A percentile compares a stretch with the other conserved stretches of the same genome.
Evolutionary conservation across 2,329 filamentous ascomycete species (phyloP).

Genomic region (Ascochyta koolunga): DNA sequence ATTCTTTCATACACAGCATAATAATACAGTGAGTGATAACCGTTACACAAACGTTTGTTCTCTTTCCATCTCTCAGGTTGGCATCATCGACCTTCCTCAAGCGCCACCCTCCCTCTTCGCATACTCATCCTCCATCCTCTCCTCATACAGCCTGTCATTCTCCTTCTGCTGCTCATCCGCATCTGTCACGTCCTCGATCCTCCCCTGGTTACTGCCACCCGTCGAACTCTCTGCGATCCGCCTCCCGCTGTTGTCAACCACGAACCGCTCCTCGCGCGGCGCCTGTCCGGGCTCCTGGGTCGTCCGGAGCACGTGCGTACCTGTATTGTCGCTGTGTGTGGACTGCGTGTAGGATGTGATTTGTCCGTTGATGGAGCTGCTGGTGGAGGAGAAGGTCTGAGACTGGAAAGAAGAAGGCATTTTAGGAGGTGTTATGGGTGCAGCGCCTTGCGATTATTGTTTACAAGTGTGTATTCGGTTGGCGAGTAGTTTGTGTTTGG

Average conservation of each 20-base stretch:
- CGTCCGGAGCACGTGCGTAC: constrained; percentile 35
- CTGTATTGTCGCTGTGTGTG: constrained; percentile 34
- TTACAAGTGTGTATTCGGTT: not conserved
- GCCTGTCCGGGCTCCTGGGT: constrained; percentile 36
- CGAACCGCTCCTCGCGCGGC: constrained; percentile 31
- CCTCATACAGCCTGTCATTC: constrained; percentile 46
- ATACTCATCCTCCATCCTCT: constrained; percentile 50
- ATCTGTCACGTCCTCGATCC: constrained; percentile 44
- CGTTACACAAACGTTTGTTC: no score
- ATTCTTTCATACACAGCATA: no score
- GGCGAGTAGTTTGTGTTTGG: not conserved
- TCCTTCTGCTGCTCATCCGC: constrained; percentile 42
- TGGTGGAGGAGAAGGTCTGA: constrained; percentile 32
- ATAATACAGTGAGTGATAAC: no score
- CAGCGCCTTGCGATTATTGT: constrained; percentile 8
- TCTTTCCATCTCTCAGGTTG: no score
- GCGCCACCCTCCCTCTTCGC: constrained; percentile 49
- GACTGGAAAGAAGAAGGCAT: constrained; percentile 34
- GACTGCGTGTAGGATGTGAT: constrained; percentile 34
- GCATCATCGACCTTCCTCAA: no score
- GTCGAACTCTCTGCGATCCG: constrained; percentile 20
- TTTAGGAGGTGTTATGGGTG: constrained; percentile 5
- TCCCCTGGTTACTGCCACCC: constrained; percentile 4
- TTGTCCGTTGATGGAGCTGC: constrained; percentile 36
- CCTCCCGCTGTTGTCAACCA: constrained; percentile 31